These are phyloP conservation scores for Leonotis leonurus DNA, from an alignment of 257 asterid species.

Conservation along the genomic window DNA sequence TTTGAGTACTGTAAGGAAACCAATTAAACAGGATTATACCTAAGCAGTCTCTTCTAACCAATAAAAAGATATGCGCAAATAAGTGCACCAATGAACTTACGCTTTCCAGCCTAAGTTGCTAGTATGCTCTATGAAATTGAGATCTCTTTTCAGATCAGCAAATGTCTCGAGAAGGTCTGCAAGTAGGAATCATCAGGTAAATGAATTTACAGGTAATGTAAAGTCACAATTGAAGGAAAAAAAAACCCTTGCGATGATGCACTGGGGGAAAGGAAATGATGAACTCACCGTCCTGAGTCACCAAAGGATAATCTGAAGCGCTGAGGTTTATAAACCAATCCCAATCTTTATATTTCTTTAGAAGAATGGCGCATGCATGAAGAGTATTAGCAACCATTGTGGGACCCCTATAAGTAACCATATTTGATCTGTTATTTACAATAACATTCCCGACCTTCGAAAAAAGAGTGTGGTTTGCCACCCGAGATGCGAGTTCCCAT, in stretches of 20 bases:
- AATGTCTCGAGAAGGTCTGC: slow-evolving; percentile 70
- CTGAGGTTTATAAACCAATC: slow-evolving; percentile 98
- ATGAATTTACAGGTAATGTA: not conserved
- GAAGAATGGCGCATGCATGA: slow-evolving; percentile 87
- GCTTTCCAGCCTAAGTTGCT: slow-evolving; percentile 74
- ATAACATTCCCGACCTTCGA: slow-evolving; percentile 57
- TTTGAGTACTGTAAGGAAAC: slow-evolving; percentile 35
- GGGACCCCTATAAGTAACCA: slow-evolving; percentile 93
- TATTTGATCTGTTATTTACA: slow-evolving; percentile 68
- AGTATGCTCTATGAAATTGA: slow-evolving; percentile 62
- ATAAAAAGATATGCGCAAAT: not conserved
- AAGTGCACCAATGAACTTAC: slow-evolving; percentile 33
- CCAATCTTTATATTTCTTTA: slow-evolving; percentile 73
- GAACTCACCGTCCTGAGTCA: slow-evolving; percentile 89
- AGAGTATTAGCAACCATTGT: slow-evolving; percentile 96
- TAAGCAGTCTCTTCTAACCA: not conserved
- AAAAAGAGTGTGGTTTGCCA: slow-evolving; percentile 49
- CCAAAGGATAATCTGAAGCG: slow-evolving; percentile 98
- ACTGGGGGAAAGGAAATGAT: not conserved
- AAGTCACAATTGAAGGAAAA: slow-evolving; percentile 3
- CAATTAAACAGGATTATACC: slow-evolving; percentile 4
- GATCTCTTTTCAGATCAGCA: slow-evolving; percentile 41
- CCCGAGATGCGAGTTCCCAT: slow-evolving; percentile 48
- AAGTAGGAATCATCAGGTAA: slow-evolving; percentile 15
- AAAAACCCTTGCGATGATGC: not conserved